phyloP scores from a whole-genome alignment of 225 moss, liverwort and hornwort genomes.

The Ulota crispa region DNA sequence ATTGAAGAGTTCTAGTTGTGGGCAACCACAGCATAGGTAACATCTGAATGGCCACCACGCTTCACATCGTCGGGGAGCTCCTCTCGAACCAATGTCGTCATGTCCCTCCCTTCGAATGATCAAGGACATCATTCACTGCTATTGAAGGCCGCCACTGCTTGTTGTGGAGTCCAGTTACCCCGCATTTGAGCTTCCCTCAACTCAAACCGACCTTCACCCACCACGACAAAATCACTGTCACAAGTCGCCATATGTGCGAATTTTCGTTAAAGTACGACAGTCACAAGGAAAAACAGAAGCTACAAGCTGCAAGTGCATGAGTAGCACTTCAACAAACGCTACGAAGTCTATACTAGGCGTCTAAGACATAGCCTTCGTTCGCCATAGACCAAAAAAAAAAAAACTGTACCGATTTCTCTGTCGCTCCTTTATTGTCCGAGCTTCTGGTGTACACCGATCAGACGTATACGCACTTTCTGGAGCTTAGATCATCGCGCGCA shows the following conservation, averaged over 20 bases:
- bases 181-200: not conserved
- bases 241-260: not conserved
- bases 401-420: not conserved
- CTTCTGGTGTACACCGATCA: not conserved
- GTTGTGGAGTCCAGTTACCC: not conserved
- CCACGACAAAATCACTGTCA: conserved; percentile 5
- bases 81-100: not conserved
- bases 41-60: conserved; percentile 8
- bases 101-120: not conserved
- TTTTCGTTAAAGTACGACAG: not conserved
- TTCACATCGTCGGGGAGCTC: conserved; percentile 3
- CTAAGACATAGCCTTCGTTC: not conserved
- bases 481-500: not conserved
- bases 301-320: conserved; percentile 5
- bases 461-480: not conserved
- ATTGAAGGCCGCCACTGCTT: not conserved
- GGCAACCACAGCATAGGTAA: not conserved
- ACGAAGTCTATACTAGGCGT: not conserved
- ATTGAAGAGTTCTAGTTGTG: not conserved
- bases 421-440: not conserved
- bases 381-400: not conserved
- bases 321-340: conserved; percentile 3
- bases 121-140: not conserved
- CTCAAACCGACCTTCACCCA: conserved; percentile 19
- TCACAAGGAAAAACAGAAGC: conserved; percentile 21